phyloP scores from a whole-genome alignment of 2,329 filamentous ascomycete genomes.

The Aspergillus aculeatus region DNA sequence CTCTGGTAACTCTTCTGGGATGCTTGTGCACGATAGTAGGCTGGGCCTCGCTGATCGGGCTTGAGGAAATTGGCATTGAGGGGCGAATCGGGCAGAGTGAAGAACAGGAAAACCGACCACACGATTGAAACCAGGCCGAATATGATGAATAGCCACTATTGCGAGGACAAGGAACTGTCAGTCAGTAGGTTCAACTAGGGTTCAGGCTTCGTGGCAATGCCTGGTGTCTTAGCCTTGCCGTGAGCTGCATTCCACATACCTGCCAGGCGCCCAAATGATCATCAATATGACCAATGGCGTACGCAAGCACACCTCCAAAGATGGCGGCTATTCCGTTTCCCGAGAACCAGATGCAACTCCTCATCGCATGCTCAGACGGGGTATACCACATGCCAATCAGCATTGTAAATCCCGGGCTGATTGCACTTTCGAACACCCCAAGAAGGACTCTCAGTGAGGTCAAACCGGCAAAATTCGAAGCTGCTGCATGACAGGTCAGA shows the following conservation, averaged over 20 bases:
- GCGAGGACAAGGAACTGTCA: neutral
- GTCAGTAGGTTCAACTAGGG: too few species aligned
- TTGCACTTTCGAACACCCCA: conserved; percentile 41
- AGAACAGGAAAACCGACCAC: conserved; percentile 9
- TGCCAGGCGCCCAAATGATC: conserved; percentile 8
- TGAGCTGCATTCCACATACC: neutral
- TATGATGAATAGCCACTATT: conserved; percentile 11
- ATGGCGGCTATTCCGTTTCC: conserved; percentile 24
- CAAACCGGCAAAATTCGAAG: conserved; percentile 35
- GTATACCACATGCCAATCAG: conserved; percentile 33
- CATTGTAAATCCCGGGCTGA: conserved; percentile 34
- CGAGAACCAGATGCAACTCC: conserved; percentile 26
- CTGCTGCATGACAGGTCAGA: conserved; percentile 29
- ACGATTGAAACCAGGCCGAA: conserved; percentile 16
- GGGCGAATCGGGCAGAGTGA: conserved; percentile 15
- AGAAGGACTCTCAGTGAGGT: conserved; percentile 43
- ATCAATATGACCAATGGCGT: conserved; percentile 16
- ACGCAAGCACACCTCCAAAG: conserved; percentile 22
- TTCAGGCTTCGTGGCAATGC: too few species aligned
- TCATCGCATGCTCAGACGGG: conserved; percentile 24
- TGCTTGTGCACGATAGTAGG: conserved; percentile 4
- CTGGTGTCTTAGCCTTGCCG: too few species aligned
- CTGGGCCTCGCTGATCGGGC: conserved; percentile 11
- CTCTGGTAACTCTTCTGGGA: conserved; percentile 3
- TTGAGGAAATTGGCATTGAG: conserved; percentile 11